Evolutionary conservation across 371 early-diverging fungal species (phyloP), one percentile per base, ranked within the genome.

Genomic region (Actinomucor elegans): DNA sequence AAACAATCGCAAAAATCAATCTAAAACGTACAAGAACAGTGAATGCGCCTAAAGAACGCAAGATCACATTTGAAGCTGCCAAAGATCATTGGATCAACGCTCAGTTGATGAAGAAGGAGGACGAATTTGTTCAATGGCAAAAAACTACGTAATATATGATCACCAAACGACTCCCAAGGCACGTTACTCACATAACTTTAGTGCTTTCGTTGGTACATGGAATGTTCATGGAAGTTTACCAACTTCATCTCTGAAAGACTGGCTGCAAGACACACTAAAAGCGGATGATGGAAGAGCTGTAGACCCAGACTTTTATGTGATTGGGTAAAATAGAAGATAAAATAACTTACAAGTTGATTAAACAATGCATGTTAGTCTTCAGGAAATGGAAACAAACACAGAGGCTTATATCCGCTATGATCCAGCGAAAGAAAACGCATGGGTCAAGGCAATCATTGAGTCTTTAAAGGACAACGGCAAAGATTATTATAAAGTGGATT

Each of bases 131-230:
- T 0, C 57, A 53, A 4, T 85, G 79, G 71, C 56, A 69, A 18
- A 47, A 65, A 17, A 44, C 72, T 46, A 77, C 59, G 88, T 85
- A 68, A 37, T 58, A 51, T 14, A 26, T 23, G 28, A 9, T 1
- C n/a, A n/a, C n/a, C n/a, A n/a, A n/a, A n/a, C n/a, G n/a, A n/a
- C n/a, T n/a, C n/a, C n/a, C n/a, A n/a, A n/a, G 12, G 8, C 14
- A 29, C 10, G 6, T 29, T 31, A 5, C 27, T 18, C 9, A 27
- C 15, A 38, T 17, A 28, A 24, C 20, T 33, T 0, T 55, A 85
- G 88, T 35, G 69, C 89, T 2, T 91, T 94, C 70, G 81, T 87
- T 1, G 95, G 94, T 1, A 91, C 96, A 0, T 96, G 94, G 91
- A 96, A 96, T 57, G 94, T 95, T 14, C 93, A 93, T 67, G 94